A percentile compares a stretch with the other conserved stretches of the same genome.
Evolutionary conservation across 177 flowering plant species (phyloP).

Genomic region (Tripterygium wilfordii): DNA sequence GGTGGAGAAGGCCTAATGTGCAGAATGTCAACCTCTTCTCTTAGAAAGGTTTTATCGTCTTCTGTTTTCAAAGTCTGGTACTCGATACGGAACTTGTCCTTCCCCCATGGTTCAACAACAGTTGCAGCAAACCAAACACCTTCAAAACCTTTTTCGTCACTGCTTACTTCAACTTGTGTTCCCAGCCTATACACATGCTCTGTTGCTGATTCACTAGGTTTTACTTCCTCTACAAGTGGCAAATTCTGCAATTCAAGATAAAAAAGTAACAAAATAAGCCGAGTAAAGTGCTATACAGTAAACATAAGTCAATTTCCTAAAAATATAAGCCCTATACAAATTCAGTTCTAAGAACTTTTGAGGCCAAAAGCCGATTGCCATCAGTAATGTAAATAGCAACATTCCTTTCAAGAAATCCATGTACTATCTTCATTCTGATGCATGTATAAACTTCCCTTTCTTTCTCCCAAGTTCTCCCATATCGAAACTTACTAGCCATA

Average conservation of each 20-base stretch:
- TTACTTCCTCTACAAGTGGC: neutral
- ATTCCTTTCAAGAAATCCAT: too few species aligned
- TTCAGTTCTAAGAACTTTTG: too few species aligned
- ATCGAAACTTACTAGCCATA: too few species aligned
- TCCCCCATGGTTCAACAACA: slow-evolving; percentile 11
- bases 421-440: too few species aligned
- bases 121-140: slow-evolving; percentile 35
- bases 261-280: neutral
- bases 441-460: too few species aligned
- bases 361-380: too few species aligned
- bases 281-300: too few species aligned
- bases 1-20: slow-evolving; percentile 35
- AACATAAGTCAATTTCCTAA: too few species aligned
- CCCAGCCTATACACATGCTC: slow-evolving; percentile 24
- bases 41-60: slow-evolving; percentile 19
- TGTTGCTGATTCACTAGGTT: neutral
- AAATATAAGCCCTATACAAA: too few species aligned
- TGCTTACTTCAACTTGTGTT: slow-evolving; percentile 34
- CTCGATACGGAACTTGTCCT: slow-evolving; percentile 26
- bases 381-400: too few species aligned
- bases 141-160: slow-evolving; percentile 25
- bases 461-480: too few species aligned
- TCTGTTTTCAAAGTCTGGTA: slow-evolving; percentile 24
- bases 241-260: slow-evolving; percentile 12
- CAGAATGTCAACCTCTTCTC: slow-evolving; percentile 22